Conservation (phyloP, 148 eudicot species). For the Camellia granthamiana region DNA sequence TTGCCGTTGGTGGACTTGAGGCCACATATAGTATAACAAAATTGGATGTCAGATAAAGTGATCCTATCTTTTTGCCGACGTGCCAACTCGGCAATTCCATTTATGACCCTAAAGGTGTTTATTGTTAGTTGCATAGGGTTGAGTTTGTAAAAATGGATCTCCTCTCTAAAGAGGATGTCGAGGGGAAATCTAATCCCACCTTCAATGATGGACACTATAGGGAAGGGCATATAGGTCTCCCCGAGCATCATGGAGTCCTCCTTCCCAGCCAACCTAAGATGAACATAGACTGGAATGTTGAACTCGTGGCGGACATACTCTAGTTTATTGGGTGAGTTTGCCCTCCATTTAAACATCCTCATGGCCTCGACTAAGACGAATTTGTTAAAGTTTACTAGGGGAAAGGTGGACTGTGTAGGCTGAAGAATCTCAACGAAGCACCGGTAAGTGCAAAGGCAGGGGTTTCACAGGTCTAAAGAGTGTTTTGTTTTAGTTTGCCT, state of each 20-base stretch:
- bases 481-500: neutral
- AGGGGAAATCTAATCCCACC: too few species aligned
- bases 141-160: too few species aligned
- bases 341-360: neutral
- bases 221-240: too few species aligned
- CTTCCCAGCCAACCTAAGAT: too few species aligned
- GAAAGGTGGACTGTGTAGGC: neutral
- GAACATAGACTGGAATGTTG: neutral
- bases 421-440: neutral
- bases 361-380: neutral
- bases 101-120: too few species aligned
- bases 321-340: too few species aligned
- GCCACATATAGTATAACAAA: too few species aligned
- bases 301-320: neutral
- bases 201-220: too few species aligned
- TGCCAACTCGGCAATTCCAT: neutral
- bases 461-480: neutral
- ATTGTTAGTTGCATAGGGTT: too few species aligned
- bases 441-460: neutral
- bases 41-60: neutral
- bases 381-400: too few species aligned
- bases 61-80: neutral
- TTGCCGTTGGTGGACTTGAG: too few species aligned
- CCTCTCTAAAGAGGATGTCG: neutral
- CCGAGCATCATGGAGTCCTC: too few species aligned